Percentiles rank a stretch among this genome's conserved stretches.
phyloP scores from a whole-genome alignment of 495 filamentous ascomycete genomes.

The Annulohypoxylon moriforme region DNA sequence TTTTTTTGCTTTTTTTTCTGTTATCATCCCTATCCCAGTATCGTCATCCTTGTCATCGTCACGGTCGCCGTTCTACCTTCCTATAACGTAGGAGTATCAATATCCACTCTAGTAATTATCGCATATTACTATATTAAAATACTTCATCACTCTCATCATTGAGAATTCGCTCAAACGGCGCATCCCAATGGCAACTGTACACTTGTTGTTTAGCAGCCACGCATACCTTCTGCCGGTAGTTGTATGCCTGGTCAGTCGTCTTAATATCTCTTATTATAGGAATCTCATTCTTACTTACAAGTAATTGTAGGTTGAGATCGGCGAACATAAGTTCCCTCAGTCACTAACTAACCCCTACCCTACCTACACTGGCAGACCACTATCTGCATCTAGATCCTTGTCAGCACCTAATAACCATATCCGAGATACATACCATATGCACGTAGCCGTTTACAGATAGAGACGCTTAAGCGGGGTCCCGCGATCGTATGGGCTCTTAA shows the following conservation, averaged over 20 bases:
- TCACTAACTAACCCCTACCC: too few relatives aligned
- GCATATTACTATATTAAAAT: not conserved
- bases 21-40: too few relatives aligned
- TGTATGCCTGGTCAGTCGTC: not conserved
- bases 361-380: too few relatives aligned
- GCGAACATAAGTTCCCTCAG: not conserved
- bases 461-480: constrained; percentile 18
- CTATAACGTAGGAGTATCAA: not conserved
- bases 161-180: too few relatives aligned
- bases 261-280: constrained; percentile 1
- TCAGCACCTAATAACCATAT: constrained; percentile 2
- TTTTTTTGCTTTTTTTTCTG: not conserved
- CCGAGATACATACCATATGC: constrained; percentile 19
- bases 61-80: not conserved
- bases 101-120: not conserved
- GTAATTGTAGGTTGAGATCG: not conserved
- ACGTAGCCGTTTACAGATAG: constrained; percentile 1
- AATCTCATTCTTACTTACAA: not conserved
- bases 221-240: not conserved
- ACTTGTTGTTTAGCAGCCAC: not conserved
- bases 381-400: not conserved
- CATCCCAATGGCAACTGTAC: not conserved
- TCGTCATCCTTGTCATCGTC: not conserved
- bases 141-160: too few relatives aligned
- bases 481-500: constrained; percentile 13